Percentiles rank a stretch among this genome's conserved stretches.
Conservation (phyloP, 179 eudicot genomes). For the Corrigiola litoralis region DNA sequence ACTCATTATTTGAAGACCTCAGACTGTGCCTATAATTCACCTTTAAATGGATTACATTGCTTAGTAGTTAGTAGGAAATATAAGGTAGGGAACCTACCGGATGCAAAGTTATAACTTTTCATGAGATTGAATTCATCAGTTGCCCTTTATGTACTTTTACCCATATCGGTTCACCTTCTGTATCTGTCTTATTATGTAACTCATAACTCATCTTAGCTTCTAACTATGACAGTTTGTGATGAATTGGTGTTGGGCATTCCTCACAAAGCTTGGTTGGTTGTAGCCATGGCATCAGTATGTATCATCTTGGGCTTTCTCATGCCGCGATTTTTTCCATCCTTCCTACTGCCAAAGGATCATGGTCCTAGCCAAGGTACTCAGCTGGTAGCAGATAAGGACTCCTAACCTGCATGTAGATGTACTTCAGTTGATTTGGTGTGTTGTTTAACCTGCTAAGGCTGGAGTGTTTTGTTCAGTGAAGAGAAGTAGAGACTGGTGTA, state of each 20-base stretch:
- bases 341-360: conserved; percentile 39
- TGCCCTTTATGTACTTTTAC: no score
- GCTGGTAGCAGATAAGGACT: conserved; percentile 36
- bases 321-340: conserved; percentile 59
- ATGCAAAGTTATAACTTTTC: no score
- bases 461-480: not conserved
- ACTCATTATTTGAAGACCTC: no score
- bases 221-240: conserved; percentile 66
- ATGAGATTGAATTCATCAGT: no score
- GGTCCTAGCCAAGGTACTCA: conserved; percentile 14
- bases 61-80: no score
- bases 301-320: conserved; percentile 43
- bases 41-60: no score
- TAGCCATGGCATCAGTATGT: conserved; percentile 52
- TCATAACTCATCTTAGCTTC: not conserved
- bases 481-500: no score
- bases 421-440: not conserved
- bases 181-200: no score
- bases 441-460: not conserved
- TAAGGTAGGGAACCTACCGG: no score
- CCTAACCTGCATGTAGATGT: conserved; percentile 9
- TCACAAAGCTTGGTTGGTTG: conserved; percentile 68
- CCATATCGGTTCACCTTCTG: no score
- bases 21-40: no score
- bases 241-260: conserved; percentile 79